Evolutionary conservation across 2,329 filamentous ascomycete genomes (phyloP).

Genomic region (Phaeoacremonium minimum): DNA sequence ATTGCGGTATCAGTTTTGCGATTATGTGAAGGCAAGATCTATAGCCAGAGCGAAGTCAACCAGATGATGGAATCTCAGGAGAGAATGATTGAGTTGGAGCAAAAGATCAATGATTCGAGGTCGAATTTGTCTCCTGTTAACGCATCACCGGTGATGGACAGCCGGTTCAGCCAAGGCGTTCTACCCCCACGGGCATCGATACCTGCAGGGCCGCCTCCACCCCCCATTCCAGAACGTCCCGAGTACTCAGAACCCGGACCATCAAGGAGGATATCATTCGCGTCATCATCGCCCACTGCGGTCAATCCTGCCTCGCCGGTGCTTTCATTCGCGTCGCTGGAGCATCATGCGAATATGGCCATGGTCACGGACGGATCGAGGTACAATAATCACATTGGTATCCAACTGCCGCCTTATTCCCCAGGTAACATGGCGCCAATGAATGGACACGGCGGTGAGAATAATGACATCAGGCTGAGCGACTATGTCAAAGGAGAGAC

Average conservation of each 20-base stretch:
- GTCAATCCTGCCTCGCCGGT: constrained; percentile 38
- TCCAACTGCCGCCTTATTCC: constrained; percentile 23
- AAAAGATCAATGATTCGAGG: constrained; percentile 13
- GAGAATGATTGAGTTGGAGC: constrained; percentile 15
- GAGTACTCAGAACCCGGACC: neutral
- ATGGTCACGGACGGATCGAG: constrained; percentile 24
- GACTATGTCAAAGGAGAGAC: constrained; percentile 30
- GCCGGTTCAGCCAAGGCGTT: neutral
- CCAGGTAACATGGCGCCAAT: constrained; percentile 22
- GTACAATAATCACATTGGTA: constrained; percentile 6
- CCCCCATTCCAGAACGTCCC: neutral
- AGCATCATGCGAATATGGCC: constrained; percentile 19
- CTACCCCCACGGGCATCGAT: neutral
- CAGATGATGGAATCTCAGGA: constrained; percentile 17
- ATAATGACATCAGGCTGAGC: constrained; percentile 29
- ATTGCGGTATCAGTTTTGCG: constrained; percentile 21
- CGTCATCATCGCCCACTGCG: constrained; percentile 26
- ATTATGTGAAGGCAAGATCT: constrained; percentile 22
- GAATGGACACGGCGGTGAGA: constrained; percentile 25
- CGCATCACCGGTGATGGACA: neutral
- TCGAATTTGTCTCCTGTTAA: neutral
- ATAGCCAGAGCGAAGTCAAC: constrained; percentile 15
- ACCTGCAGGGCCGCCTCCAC: neutral
- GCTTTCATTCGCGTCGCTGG: constrained; percentile 5
- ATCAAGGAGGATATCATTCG: neutral